phyloP scores from a whole-genome alignment of 2,329 filamentous ascomycete species.

The Penicillium oxalicum region DNA sequence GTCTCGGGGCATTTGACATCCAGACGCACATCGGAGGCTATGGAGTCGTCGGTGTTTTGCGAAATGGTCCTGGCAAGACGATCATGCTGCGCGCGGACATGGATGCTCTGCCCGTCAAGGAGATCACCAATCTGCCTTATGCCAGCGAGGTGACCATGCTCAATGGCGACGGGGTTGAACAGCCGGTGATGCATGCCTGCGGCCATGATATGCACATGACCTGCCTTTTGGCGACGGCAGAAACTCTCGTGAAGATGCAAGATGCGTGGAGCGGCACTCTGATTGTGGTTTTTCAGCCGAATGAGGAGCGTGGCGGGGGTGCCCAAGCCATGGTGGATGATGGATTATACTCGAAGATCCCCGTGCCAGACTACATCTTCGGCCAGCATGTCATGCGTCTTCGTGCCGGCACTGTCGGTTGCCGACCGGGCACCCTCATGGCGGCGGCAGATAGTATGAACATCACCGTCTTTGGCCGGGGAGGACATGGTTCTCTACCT shows the following conservation, averaged over 20 bases:
- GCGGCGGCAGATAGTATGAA: constrained; percentile 43
- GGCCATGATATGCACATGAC: constrained; percentile 59
- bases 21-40: constrained; percentile 43
- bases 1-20: constrained; percentile 31
- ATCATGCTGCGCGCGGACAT: constrained; percentile 47
- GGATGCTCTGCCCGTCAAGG: constrained; percentile 46
- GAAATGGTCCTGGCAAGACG: constrained; percentile 40
- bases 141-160: constrained; percentile 42
- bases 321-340: constrained; percentile 59
- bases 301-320: constrained; percentile 59
- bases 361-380: constrained; percentile 51
- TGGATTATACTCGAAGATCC: constrained; percentile 49
- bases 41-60: constrained; percentile 40
- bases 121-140: constrained; percentile 45
- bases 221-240: constrained; percentile 49
- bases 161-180: constrained; percentile 46
- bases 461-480: constrained; percentile 53
- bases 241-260: constrained; percentile 43
- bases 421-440: constrained; percentile 37
- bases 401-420: constrained; percentile 38
- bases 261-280: constrained; percentile 57
- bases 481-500: constrained; percentile 54
- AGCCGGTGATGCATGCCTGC: constrained; percentile 57
- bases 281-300: constrained; percentile 61
- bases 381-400: constrained; percentile 52